Evolutionary conservation across 768 basidiomycete species (phyloP).

Genomic region (Daedaleopsis nitida): DNA sequence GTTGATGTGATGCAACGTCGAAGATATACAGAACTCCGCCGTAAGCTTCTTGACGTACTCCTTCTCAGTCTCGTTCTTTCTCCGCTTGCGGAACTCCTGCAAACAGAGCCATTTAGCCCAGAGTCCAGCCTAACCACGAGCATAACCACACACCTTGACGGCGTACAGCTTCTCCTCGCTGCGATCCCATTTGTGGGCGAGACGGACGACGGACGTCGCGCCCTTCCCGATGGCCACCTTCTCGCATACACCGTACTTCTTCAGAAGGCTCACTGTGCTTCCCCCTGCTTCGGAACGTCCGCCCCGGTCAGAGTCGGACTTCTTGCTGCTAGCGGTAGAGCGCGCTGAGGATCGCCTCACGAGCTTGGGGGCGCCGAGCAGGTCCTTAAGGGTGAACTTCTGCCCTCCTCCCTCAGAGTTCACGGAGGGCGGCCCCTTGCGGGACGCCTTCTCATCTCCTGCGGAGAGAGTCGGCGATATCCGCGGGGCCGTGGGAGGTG

Average conservation of each 20-base stretch:
- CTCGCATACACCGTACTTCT: slow-evolving; percentile 98
- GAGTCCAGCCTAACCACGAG: neutral
- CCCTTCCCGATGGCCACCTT: slow-evolving; percentile 97
- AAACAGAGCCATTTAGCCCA: slow-evolving; percentile 1
- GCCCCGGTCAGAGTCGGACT: slow-evolving; percentile 65
- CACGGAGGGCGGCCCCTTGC: slow-evolving; percentile 27
- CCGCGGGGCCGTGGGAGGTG: slow-evolving; percentile 26
- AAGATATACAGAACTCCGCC: slow-evolving; percentile 98
- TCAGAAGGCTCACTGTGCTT: slow-evolving; percentile 59
- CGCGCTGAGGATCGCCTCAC: slow-evolving; percentile 69
- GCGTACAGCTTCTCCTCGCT: slow-evolving; percentile 96
- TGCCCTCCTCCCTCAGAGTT: slow-evolving; percentile 59
- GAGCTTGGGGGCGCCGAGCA: slow-evolving; percentile 72
- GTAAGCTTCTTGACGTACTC: slow-evolving; percentile 99
- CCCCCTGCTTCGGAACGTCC: slow-evolving; percentile 50
- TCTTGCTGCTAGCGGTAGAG: slow-evolving; percentile 62
- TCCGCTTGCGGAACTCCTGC: slow-evolving; percentile 96
- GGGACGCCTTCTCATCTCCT: slow-evolving; percentile 16
- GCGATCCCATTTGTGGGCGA: slow-evolving; percentile 99
- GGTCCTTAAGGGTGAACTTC: slow-evolving; percentile 85
- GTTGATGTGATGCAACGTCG: slow-evolving; percentile 90
- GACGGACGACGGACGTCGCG: slow-evolving; percentile 93
- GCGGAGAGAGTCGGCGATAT: slow-evolving; percentile 28
- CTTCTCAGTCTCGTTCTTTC: slow-evolving; percentile 98
- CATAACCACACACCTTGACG: slow-evolving; percentile 75